Evolutionary conservation across 306 rosid genomes (phyloP).

Genomic region (Quercus berberidifolia): DNA sequence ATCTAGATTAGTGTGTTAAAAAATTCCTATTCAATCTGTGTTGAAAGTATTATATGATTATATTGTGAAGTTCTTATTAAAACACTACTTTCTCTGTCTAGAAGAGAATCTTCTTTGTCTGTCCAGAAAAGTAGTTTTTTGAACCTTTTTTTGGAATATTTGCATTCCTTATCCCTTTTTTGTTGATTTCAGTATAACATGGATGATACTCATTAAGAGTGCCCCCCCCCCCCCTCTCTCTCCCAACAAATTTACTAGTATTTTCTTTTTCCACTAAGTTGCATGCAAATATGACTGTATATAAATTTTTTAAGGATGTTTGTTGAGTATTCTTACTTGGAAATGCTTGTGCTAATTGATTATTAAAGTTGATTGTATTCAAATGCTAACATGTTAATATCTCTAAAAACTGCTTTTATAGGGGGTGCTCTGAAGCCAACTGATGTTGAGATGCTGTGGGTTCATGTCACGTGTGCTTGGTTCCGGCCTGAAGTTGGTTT

Average conservation of each 20-base stretch:
- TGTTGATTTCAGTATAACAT: neutral
- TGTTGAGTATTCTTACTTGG: neutral
- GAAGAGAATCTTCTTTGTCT: neutral
- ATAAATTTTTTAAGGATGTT: neutral
- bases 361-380: slow-evolving; percentile 1
- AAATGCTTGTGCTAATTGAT: neutral
- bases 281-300: neutral
- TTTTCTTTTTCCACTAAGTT: neutral
- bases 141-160: neutral
- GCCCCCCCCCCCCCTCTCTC: too few relatives aligned
- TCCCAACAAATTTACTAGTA: neutral
- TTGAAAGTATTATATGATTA: slow-evolving; percentile 3
- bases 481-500: slow-evolving; percentile 83
- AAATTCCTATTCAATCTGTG: slow-evolving; percentile 4
- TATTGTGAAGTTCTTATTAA: neutral
- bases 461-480: slow-evolving; percentile 97
- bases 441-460: slow-evolving; percentile 86
- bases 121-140: neutral
- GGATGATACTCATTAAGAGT: neutral
- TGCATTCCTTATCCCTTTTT: neutral
- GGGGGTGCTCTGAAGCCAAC: slow-evolving; percentile 99
- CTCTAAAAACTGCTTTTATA: slow-evolving; percentile 29
- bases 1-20: slow-evolving; percentile 29
- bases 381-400: slow-evolving; percentile 14
- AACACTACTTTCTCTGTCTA: neutral